Conservation (phyloP, 352 stramenopile species). For the Blastocystis sp. region DNA sequence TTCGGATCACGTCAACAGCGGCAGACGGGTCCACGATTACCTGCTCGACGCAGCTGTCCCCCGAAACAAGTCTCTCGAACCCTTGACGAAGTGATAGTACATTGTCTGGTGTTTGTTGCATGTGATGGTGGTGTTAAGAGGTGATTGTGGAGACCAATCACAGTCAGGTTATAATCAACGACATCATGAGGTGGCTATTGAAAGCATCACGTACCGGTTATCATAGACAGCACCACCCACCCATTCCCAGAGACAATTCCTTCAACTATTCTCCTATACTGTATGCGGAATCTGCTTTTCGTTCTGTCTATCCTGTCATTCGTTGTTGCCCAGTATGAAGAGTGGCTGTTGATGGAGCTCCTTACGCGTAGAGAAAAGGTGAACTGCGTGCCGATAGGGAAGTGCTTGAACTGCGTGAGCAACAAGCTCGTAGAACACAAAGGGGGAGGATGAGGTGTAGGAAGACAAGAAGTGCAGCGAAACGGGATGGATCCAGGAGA, state of each 20-base stretch:
- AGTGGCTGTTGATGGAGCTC: not conserved
- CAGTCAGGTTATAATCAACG: too few species aligned
- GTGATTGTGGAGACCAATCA: too few species aligned
- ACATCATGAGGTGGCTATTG: too few species aligned
- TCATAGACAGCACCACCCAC: too few species aligned
- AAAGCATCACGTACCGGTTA: too few species aligned
- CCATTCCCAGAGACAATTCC: too few species aligned
- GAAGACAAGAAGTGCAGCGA: conserved; percentile 3
- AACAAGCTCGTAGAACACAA: conserved; percentile 1
- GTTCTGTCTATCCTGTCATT: not conserved
- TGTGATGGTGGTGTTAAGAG: not conserved
- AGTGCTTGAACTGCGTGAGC: not conserved
- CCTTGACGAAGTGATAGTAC: not conserved
- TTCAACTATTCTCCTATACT: too few species aligned
- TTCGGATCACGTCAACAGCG: not conserved
- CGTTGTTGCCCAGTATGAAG: not conserved
- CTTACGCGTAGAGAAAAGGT: not conserved
- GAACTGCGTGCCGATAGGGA: conserved; percentile 21
- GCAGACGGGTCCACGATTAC: not conserved
- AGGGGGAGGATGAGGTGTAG: not conserved
- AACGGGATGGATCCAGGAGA: conserved; percentile 51
- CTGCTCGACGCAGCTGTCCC: not conserved
- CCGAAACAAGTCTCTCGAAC: not conserved
- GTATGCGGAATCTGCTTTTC: not conserved
- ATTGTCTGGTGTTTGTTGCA: not conserved